Base-by-base conservation (phyloP, 2,329 filamentous ascomycete species). In the Ceratocystis ficicola region DNA sequence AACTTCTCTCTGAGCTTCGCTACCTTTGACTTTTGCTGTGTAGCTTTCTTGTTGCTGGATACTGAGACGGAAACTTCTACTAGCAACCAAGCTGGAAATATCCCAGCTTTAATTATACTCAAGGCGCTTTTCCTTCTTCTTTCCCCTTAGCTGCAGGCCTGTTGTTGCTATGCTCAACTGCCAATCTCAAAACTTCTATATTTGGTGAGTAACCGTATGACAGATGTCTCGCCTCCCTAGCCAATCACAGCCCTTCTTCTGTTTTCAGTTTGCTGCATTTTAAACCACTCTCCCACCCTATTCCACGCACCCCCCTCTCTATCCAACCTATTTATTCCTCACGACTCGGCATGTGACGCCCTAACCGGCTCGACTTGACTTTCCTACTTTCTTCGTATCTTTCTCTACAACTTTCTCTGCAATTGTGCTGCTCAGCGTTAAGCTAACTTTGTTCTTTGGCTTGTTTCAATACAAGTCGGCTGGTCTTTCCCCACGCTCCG, bases 201-300 rank as follows among this genome's bases (percentile, higher is more conserved):
- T 60, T 60, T 63, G 50, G 66, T 61, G 62, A 65, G 57, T 59
- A 59, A 57, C 63, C 30, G 30, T 52, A 44, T 52, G 52, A 62
- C 44, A 50, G 44, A 44, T 48, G 57, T 44, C 17, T 60, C 44
- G 28, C 30, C 22, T 62, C n/a, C 46, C 12, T 44, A 30, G 32
- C 32, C 62, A 63, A 36, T 46, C 44, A 57, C 22, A 22, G 60
- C 63, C 12, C n/a, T 32, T 36, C 63, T 12, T 28, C 28, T 60
- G 63, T 63, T 64, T 57, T 44, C 48, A 10, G 52, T 22, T 25
- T 59, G 28, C 28, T 36, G 55, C 55, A 36, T 30, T 30, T 36
- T 36, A 59, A 52, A 52, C 48, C 25, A 28, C 48, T 59, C 25
- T 59, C 55, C 55, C 28, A 36, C 17, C 55, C 55, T 41, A 59